Percentiles rank a stretch among this genome's conserved stretches.
These are phyloP conservation scores for Posidonia oceanica DNA, from an alignment of 116 monocot genomes.

Conservation along the genomic window DNA sequence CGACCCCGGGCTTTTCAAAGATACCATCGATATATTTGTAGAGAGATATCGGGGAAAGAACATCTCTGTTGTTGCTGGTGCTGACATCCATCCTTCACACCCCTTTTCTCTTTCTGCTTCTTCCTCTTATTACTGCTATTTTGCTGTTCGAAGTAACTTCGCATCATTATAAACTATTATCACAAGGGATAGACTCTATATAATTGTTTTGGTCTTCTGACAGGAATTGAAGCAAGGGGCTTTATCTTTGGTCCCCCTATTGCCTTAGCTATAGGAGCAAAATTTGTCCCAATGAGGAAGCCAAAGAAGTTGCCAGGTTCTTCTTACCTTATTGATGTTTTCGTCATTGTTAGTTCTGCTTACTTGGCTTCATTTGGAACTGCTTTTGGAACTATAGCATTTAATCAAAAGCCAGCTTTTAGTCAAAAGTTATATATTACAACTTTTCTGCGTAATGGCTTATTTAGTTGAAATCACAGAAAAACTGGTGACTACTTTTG, in stretches of 20 bases:
- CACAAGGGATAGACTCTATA: too few species aligned
- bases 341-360: background rate
- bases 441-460: too few species aligned
- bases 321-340: background rate
- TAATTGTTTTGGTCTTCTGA: background rate
- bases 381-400: too few species aligned
- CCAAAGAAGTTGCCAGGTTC: constrained; percentile 67
- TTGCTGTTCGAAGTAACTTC: too few species aligned
- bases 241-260: constrained; percentile 78
- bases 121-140: too few species aligned
- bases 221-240: constrained; percentile 66
- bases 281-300: constrained; percentile 68
- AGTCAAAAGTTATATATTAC: too few species aligned
- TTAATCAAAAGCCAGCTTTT: too few species aligned
- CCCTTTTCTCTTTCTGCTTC: background rate
- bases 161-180: too few species aligned
- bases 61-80: constrained; percentile 79
- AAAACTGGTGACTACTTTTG: too few species aligned
- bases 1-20: constrained; percentile 56
- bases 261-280: constrained; percentile 72
- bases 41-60: constrained; percentile 60
- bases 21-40: constrained; percentile 71
- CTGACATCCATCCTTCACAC: background rate
- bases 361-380: too few species aligned
- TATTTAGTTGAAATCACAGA: too few species aligned